Percentiles rank a stretch among this genome's conserved stretches.
These are phyloP conservation scores for Chaetomium globosum DNA, from an alignment of 2,329 filamentous ascomycete genomes.

Conservation along the genomic window DNA sequence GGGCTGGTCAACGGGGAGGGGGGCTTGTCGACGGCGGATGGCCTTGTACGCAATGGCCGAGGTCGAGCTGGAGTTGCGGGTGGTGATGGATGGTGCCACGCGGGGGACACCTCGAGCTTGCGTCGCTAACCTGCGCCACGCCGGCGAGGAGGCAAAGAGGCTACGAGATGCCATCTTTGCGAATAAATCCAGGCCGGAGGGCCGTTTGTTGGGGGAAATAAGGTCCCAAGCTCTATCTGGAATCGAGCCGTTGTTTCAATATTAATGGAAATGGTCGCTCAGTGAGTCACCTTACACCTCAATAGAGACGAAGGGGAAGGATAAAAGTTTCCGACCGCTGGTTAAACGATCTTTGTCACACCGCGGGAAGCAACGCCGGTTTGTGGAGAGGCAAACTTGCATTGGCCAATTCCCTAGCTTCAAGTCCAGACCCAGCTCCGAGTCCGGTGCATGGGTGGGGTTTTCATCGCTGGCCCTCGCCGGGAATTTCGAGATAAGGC, in stretches of 20 bases:
- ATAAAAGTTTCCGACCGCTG: conserved; percentile 28
- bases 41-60: conserved; percentile 97
- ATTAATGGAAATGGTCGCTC: background rate
- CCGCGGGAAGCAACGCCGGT: conserved; percentile 22
- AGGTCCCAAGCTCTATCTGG: background rate
- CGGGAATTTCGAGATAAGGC: too few species aligned
- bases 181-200: conserved; percentile 27
- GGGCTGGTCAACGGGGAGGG: conserved; percentile 76
- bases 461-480: too few species aligned
- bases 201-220: conserved; percentile 17
- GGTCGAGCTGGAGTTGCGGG: conserved; percentile 63
- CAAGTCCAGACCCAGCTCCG: conserved; percentile 30
- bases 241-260: background rate
- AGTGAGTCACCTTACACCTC: conserved; percentile 28
- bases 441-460: conserved; percentile 21
- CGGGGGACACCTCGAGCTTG: conserved; percentile 36
- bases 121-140: conserved; percentile 40
- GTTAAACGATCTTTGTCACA: conserved; percentile 24
- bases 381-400: conserved; percentile 7
- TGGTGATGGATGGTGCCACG: conserved; percentile 37
- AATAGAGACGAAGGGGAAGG: conserved; percentile 4
- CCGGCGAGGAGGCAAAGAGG: conserved; percentile 47
- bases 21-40: conserved; percentile 84
- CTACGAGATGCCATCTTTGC: conserved; percentile 50
- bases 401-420: conserved; percentile 19